Percentiles rank a stretch among this genome's conserved stretches.
phyloP scores from a whole-genome alignment of 176 grass and related monocot genomes.

The Secale cereale region DNA sequence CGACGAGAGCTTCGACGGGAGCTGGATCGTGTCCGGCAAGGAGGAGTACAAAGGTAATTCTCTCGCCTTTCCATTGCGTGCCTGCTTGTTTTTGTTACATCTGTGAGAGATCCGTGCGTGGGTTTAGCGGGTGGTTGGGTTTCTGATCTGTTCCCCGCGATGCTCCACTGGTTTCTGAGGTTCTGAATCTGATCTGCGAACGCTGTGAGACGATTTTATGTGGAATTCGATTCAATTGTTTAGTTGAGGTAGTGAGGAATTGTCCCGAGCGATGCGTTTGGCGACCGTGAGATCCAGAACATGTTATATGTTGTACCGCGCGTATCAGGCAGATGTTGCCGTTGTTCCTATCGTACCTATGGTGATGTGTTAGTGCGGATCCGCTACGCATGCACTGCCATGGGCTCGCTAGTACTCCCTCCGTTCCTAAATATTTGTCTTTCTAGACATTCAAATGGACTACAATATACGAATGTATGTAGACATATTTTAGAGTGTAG shows the following conservation, averaged over 20 bases:
- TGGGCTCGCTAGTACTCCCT: too few relatives aligned
- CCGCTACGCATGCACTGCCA: neutral
- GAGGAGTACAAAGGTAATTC: conserved; percentile 74
- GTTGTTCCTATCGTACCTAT: neutral
- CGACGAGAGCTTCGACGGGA: conserved; percentile 74
- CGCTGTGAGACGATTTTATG: neutral
- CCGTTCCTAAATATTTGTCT: too few relatives aligned
- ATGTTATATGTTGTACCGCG: too few relatives aligned
- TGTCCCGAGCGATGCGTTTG: neutral
- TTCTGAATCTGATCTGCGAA: neutral
- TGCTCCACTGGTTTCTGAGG: neutral
- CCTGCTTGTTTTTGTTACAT: conserved; percentile 1
- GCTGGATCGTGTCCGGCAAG: conserved; percentile 72
- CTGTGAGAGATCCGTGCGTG: conserved; percentile 16
- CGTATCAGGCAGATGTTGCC: neutral
- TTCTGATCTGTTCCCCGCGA: neutral
- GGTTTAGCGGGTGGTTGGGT: neutral
- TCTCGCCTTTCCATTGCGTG: neutral
- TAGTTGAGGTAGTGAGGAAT: neutral
- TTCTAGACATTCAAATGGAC: too few relatives aligned
- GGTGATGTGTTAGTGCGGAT: neutral
- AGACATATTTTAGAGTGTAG: too few relatives aligned
- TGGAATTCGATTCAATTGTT: neutral
- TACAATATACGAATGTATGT: too few relatives aligned
- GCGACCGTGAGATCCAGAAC: neutral